These are phyloP conservation scores for Tetratostichococcus sp. DNA, from an alignment of 139 green algal genomes.

Conservation along the genomic window DNA sequence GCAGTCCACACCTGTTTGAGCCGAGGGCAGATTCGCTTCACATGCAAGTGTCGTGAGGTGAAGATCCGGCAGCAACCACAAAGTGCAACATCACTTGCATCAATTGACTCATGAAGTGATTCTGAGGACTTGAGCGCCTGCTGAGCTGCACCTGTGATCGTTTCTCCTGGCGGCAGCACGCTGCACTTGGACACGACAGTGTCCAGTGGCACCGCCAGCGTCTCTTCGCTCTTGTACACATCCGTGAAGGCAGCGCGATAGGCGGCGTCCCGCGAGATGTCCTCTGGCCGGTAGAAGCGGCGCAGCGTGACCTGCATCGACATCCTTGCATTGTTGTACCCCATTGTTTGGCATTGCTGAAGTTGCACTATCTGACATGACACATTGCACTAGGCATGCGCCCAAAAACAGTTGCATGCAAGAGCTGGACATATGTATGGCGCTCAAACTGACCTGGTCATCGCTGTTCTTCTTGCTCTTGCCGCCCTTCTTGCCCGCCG, in stretches of 20 bases:
- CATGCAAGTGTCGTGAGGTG: too few relatives aligned
- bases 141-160: slow-evolving; percentile 3
- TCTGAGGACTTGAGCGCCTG: too few relatives aligned
- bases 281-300: slow-evolving; percentile 89
- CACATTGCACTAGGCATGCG: too few relatives aligned
- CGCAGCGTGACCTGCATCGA: slow-evolving; percentile 42
- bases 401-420: too few relatives aligned
- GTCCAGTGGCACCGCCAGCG: slow-evolving; percentile 39
- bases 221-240: slow-evolving; percentile 65
- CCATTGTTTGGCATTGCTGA: too few relatives aligned
- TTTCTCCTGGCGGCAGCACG: slow-evolving; percentile 23
- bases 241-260: slow-evolving; percentile 73
- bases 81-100: too few relatives aligned
- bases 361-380: too few relatives aligned
- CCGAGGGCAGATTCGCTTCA: not conserved
- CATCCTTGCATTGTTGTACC: not conserved
- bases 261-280: slow-evolving; percentile 65
- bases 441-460: not conserved
- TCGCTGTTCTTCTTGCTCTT: slow-evolving; percentile 16
- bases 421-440: not conserved
- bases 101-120: too few relatives aligned
- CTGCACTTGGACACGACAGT: slow-evolving; percentile 53
- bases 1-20: slow-evolving; percentile 20
- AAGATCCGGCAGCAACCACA: not conserved
- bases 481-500: slow-evolving; percentile 16